Conservation (phyloP, 2,329 filamentous ascomycete species). For the Aspergillus aculeatus region DNA sequence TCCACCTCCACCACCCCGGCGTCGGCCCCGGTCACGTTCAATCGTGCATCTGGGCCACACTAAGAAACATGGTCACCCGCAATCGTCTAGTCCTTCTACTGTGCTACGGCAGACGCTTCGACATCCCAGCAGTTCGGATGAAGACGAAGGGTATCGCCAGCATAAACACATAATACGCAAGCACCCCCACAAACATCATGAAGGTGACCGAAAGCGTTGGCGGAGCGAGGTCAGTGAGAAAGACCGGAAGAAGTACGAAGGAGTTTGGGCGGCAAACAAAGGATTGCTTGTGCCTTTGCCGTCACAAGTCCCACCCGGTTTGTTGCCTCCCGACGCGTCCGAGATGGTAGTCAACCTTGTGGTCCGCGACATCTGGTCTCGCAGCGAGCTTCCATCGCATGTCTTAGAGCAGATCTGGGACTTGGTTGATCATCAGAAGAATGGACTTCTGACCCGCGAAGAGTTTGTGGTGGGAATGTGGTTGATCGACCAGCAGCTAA, state of each 20-base stretch:
- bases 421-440: constrained; percentile 41
- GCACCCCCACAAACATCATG: constrained; percentile 50
- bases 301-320: constrained; percentile 12
- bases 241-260: constrained; percentile 51
- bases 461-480: constrained; percentile 53
- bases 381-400: constrained; percentile 42
- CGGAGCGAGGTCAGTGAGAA: constrained; percentile 44
- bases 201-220: constrained; percentile 49
- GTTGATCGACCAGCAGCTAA: constrained; percentile 51
- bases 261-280: constrained; percentile 52
- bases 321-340: constrained; percentile 27
- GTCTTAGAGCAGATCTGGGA: constrained; percentile 48
- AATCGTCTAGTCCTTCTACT: constrained; percentile 39
- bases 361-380: constrained; percentile 50
- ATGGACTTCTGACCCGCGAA: constrained; percentile 42
- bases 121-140: constrained; percentile 35
- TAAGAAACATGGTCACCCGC: constrained; percentile 28
- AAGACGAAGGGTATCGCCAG: constrained; percentile 30
- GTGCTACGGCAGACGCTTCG: constrained; percentile 46
- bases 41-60: constrained; percentile 35
- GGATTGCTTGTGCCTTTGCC: constrained; percentile 36
- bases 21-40: constrained; percentile 38
- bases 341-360: constrained; percentile 48
- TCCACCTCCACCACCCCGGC: constrained; percentile 41
- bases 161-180: constrained; percentile 39